Conservation (phyloP, 768 basidiomycete species). For the Termitomyces heimii region DNA sequence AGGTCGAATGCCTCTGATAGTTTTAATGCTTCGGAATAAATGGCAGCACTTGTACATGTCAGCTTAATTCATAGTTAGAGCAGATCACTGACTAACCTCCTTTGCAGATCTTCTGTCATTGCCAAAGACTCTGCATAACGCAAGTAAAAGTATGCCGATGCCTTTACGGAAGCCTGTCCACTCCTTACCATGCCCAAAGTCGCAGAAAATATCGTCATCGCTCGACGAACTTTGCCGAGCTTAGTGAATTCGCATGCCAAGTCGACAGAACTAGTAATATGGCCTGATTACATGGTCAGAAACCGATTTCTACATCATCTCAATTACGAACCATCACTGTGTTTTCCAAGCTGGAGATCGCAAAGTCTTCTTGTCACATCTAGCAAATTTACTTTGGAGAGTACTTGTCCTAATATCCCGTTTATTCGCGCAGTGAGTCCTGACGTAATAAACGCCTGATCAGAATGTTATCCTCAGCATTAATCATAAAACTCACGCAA, state of each 20-base stretch:
- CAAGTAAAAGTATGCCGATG: constrained; percentile 50
- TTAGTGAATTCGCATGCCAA: constrained; percentile 77
- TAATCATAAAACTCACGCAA: constrained; percentile 38
- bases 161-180: constrained; percentile 43
- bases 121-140: constrained; percentile 65
- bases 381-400: constrained; percentile 64
- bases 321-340: constrained; percentile 38
- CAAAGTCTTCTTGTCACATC: constrained; percentile 58
- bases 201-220: constrained; percentile 58
- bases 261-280: constrained; percentile 56
- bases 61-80: not conserved
- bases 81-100: constrained; percentile 39
- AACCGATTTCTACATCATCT: not conserved
- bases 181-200: constrained; percentile 39
- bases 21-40: constrained; percentile 57
- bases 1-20: constrained; percentile 35
- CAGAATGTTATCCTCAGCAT: not conserved
- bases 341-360: constrained; percentile 35
- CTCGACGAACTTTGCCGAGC: constrained; percentile 70
- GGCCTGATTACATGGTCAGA: constrained; percentile 34
- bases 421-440: constrained; percentile 57
- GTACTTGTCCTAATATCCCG: constrained; percentile 59
- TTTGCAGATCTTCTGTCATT: constrained; percentile 46
- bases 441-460: constrained; percentile 18
- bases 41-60: constrained; percentile 29